Evolutionary conservation across 345 rosid species (phyloP), one percentile per base, ranked within the genome.

Genomic region (Jatropha curcas): DNA sequence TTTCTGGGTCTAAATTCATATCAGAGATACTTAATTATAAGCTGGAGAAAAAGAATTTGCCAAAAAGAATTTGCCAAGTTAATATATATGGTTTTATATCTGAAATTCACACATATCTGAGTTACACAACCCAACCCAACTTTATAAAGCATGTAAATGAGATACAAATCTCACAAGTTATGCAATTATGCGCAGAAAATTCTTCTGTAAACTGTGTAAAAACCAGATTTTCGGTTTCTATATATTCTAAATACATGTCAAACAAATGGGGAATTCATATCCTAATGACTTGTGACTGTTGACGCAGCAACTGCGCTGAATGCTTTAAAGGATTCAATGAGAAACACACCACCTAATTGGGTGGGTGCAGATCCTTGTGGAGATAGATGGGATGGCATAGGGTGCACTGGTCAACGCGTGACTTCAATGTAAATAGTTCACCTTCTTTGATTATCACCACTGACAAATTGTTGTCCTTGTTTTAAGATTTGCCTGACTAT

Each of bases 331-430:
- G 52, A 0, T 46, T 45, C 8, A n/a, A 88, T 94, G 97, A 25
- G 78, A 35, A 84, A 72, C 28, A 16, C 48, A 39, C 98, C 97
- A 31, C 79, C 90, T 37, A 69, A 34, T 65, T 94, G 98, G 98
- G 60, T 12, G 22, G 88, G 89, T 4, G 0, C 61, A 25, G 97
- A 94, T 78, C 98, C 98, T 76, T 94, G 98, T 76, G 87, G 87
- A 75, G 73, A 53, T 67, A 41, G 41, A 0, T 94, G 98, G 98
- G 90, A 75, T 0, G 98, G 98, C 62, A 86, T 92, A 70, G 30
- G 13, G 20, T 94, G 98, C 81, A 50, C 20, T 57, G 24, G 64
- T 69, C 37, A 84, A 13, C 91, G 90, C 0, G 80, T 93, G 37
- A 80, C 75, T 16, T 81, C 88, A 68, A 80, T 93, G 98, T 92